These are phyloP conservation scores for Podospora comata DNA, from an alignment of 495 filamentous ascomycete genomes.

Conservation along the genomic window DNA sequence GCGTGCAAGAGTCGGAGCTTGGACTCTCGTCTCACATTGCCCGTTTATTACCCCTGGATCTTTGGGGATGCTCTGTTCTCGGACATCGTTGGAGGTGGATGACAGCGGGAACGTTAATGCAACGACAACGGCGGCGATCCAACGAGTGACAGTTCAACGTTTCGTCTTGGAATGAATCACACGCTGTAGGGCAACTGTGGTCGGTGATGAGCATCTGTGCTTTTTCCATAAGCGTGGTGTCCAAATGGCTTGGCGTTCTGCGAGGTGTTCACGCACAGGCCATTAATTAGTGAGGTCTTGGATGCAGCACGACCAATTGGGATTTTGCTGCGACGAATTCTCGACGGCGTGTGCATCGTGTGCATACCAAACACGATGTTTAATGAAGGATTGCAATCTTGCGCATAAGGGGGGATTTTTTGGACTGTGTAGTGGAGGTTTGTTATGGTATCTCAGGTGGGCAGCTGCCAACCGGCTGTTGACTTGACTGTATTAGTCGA, in stretches of 20 bases:
- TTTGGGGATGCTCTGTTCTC: constrained; percentile 1
- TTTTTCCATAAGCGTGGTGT: neutral
- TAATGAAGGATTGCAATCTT: no score
- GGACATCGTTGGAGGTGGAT: neutral
- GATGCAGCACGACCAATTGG: neutral
- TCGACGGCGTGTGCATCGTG: neutral
- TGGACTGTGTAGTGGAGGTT: no score
- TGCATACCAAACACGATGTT: neutral
- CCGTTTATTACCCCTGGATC: neutral
- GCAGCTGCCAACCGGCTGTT: no score
- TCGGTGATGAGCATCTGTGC: neutral
- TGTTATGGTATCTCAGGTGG: no score
- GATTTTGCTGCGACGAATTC: neutral
- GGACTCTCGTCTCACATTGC: constrained; percentile 17
- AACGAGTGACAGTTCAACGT: neutral
- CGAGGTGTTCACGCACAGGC: neutral
- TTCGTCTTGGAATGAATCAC: constrained; percentile 7
- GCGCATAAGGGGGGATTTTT: no score
- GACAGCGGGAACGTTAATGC: constrained; percentile 9
- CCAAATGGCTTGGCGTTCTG: neutral
- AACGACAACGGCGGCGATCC: neutral
- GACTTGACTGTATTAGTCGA: no score
- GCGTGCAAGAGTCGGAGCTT: constrained; percentile 14
- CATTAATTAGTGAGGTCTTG: neutral
- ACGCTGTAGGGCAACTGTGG: neutral